These are phyloP conservation scores for Starmerella potacharoeniae DNA, from an alignment of 805 yeast species.

Conservation along the genomic window DNA sequence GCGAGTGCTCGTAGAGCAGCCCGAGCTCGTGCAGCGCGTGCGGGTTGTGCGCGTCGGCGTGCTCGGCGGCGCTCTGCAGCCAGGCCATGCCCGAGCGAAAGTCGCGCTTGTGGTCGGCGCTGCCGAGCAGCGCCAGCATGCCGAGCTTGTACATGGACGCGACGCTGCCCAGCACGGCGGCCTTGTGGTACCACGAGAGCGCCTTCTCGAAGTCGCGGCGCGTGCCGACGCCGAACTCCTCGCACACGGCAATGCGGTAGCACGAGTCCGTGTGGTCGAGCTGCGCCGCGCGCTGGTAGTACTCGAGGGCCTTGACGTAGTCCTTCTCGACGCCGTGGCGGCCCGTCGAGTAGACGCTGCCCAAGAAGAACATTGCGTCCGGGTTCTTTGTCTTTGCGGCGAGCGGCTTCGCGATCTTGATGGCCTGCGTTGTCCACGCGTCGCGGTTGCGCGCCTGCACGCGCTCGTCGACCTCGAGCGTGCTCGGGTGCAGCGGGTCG, in stretches of 20 bases:
- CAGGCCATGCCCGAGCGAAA: conserved; percentile 39
- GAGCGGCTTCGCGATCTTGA: conserved; percentile 48
- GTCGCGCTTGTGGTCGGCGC: conserved; percentile 30
- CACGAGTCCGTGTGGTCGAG: conserved; percentile 49
- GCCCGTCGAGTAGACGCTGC: conserved; percentile 46
- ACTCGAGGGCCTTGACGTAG: conserved; percentile 49
- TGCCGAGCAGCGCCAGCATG: conserved; percentile 46
- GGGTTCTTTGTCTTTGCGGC: conserved; percentile 36
- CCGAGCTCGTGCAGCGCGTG: conserved; percentile 52
- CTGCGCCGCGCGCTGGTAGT: conserved; percentile 48
- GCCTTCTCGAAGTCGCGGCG: conserved; percentile 37
- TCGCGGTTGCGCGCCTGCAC: conserved; percentile 43
- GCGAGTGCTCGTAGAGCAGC: conserved; percentile 39
- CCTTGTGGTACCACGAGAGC: conserved; percentile 42
- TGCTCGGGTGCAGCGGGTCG: conserved; percentile 32
- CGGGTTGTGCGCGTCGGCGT: conserved; percentile 37
- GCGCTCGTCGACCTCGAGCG: conserved; percentile 32
- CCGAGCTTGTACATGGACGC: conserved; percentile 69
- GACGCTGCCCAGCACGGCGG: conserved; percentile 51
- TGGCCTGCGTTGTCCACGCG: conserved; percentile 45
- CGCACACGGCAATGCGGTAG: conserved; percentile 59
- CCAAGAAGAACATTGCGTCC: conserved; percentile 49
- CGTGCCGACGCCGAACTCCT: conserved; percentile 54
- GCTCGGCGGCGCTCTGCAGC: conserved; percentile 40
- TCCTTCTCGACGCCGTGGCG: conserved; percentile 42